phyloP scores from a whole-genome alignment of 129 eudicot species.

The Lonicera japonica region DNA sequence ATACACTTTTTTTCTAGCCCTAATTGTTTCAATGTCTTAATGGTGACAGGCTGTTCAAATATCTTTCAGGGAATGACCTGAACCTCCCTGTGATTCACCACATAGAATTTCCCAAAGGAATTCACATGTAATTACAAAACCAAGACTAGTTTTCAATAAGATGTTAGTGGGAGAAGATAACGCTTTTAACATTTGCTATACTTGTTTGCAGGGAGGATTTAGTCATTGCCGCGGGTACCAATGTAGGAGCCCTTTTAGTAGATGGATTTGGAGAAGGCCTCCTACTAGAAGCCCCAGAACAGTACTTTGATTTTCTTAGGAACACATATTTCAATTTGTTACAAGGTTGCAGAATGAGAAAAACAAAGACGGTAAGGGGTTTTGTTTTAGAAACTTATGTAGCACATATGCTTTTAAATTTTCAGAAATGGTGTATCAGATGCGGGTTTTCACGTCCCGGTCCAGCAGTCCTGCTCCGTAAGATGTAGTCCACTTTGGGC shows the following conservation, averaged over 20 bases:
- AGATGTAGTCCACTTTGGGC: too few relatives aligned
- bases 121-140: slow-evolving; percentile 50
- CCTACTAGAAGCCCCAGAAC: slow-evolving; percentile 75
- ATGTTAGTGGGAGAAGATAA: not conserved
- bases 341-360: too few relatives aligned
- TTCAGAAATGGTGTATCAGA: too few relatives aligned
- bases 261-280: slow-evolving; percentile 98
- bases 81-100: slow-evolving; percentile 94
- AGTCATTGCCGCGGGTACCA: slow-evolving; percentile 82
- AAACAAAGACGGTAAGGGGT: slow-evolving; percentile 90
- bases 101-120: slow-evolving; percentile 57
- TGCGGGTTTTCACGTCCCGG: too few relatives aligned
- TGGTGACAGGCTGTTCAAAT: slow-evolving; percentile 79
- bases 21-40: slow-evolving; percentile 8
- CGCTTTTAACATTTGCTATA: slow-evolving; percentile 1
- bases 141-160: too few relatives aligned
- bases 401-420: too few relatives aligned
- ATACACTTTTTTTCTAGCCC: not conserved
- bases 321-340: slow-evolving; percentile 91
- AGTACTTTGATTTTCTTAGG: slow-evolving; percentile 89
- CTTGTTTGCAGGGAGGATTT: slow-evolving; percentile 64
- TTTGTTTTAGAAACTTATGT: too few relatives aligned
- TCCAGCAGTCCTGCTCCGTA: too few relatives aligned
- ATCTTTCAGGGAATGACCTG: slow-evolving; percentile 64
- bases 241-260: slow-evolving; percentile 92